These are phyloP conservation scores for Scytalidium lignicola DNA, from an alignment of 2,329 filamentous ascomycete genomes.

Conservation along the genomic window DNA sequence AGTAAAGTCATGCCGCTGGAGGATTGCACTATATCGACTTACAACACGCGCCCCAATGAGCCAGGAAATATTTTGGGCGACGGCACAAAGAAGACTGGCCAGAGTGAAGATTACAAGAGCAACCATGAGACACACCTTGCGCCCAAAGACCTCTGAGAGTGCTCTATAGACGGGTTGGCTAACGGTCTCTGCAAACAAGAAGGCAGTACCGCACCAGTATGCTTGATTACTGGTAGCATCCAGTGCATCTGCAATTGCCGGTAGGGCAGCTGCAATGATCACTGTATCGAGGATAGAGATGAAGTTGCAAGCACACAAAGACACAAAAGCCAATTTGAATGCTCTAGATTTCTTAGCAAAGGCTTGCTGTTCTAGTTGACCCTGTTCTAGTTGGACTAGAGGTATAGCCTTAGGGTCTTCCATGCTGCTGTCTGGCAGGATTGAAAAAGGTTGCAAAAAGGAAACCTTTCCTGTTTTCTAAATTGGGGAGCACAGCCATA, in stretches of 20 bases:
- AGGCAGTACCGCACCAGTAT: conserved; percentile 14
- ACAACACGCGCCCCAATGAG: conserved; percentile 10
- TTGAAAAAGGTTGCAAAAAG: no score
- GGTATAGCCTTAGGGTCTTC: no score
- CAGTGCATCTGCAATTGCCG: conserved; percentile 10
- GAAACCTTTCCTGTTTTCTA: no score
- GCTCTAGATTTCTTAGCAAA: conserved; percentile 3
- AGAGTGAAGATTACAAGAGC: conserved; percentile 11
- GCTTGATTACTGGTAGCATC: conserved; percentile 10
- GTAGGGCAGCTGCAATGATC: conserved; percentile 12
- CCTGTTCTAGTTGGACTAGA: no score
- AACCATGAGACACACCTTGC: conserved; percentile 9
- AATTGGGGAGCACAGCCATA: no score
- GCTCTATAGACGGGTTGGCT: conserved; percentile 13
- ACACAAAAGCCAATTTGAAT: conserved; percentile 10
- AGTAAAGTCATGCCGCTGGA: neutral
- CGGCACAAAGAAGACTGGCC: conserved; percentile 12
- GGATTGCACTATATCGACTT: neutral
- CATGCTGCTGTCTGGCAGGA: no score
- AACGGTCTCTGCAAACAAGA: conserved; percentile 12
- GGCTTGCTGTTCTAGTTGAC: no score
- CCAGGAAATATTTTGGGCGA: conserved; percentile 9
- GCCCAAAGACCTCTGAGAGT: conserved; percentile 9
- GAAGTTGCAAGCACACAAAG: conserved; percentile 9
- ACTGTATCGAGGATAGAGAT: conserved; percentile 12